A percentile compares a stretch with the other conserved stretches of the same genome.
phyloP scores from a whole-genome alignment of 2,329 filamentous ascomycete species.

The Nemania bipapillata region DNA sequence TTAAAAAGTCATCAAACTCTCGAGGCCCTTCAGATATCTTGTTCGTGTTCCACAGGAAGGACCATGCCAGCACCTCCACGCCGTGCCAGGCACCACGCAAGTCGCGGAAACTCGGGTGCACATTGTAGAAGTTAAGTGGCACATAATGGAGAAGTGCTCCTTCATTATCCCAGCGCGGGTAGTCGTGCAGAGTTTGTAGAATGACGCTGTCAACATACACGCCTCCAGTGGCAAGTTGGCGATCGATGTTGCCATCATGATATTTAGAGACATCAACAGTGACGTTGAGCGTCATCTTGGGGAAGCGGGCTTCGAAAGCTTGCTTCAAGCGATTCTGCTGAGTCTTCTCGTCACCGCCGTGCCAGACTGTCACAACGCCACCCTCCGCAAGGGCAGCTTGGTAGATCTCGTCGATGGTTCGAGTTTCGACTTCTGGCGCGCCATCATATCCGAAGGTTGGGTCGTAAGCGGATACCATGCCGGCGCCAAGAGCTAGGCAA shows the following conservation, averaged over 20 bases:
- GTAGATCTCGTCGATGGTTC: slow-evolving; percentile 35
- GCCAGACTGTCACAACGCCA: slow-evolving; percentile 28
- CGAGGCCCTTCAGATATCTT: slow-evolving; percentile 19
- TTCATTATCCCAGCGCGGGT: slow-evolving; percentile 30
- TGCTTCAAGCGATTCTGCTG: slow-evolving; percentile 29
- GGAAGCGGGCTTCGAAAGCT: slow-evolving; percentile 29
- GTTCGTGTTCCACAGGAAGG: slow-evolving; percentile 29
- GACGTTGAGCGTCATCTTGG: slow-evolving; percentile 31
- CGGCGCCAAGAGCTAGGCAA: neutral
- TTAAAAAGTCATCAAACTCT: slow-evolving; percentile 30
- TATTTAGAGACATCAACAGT: slow-evolving; percentile 34
- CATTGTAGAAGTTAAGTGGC: slow-evolving; percentile 22
- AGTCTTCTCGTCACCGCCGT: slow-evolving; percentile 29
- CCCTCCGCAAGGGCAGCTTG: slow-evolving; percentile 29
- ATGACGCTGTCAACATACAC: slow-evolving; percentile 32
- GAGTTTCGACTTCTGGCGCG: slow-evolving; percentile 24
- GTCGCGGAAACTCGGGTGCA: slow-evolving; percentile 26
- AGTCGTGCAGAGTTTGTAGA: slow-evolving; percentile 29
- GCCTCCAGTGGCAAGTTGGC: slow-evolving; percentile 27
- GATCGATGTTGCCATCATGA: slow-evolving; percentile 32
- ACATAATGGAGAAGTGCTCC: slow-evolving; percentile 30
- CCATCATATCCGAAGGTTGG: slow-evolving; percentile 20
- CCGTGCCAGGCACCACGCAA: slow-evolving; percentile 29
- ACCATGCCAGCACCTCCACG: slow-evolving; percentile 18
- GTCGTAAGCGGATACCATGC: slow-evolving; percentile 19